Evolutionary conservation across 1,139 yeast genomes (phyloP).

Genomic region (Candida sp.): DNA sequence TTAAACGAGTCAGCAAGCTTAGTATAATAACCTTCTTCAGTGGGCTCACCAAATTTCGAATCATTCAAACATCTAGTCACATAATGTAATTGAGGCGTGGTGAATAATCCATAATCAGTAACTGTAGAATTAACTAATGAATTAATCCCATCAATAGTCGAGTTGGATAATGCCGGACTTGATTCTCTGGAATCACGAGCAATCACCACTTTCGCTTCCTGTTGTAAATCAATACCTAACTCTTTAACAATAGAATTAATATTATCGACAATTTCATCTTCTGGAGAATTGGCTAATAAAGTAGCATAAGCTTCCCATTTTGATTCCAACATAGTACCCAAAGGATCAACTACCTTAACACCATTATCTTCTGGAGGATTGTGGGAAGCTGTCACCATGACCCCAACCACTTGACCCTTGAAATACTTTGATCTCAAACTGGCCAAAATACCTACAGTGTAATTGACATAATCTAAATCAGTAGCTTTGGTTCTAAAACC

Average conservation of each 20-base stretch:
- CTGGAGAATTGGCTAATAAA: slow-evolving; percentile 67
- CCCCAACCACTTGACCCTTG: slow-evolving; percentile 70
- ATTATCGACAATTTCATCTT: slow-evolving; percentile 23
- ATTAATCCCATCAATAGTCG: slow-evolving; percentile 68
- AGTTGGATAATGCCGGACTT: slow-evolving; percentile 60
- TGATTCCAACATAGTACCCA: slow-evolving; percentile 87
- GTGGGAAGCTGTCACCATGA: slow-evolving; percentile 97
- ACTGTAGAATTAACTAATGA: slow-evolving; percentile 42
- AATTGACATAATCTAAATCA: slow-evolving; percentile 77
- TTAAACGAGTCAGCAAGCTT: slow-evolving; percentile 50
- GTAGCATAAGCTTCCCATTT: slow-evolving; percentile 88
- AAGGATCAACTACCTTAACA: slow-evolving; percentile 92
- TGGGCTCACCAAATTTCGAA: slow-evolving; percentile 55
- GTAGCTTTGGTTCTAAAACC: slow-evolving; percentile 85
- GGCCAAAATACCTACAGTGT: slow-evolving; percentile 81
- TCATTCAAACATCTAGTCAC: slow-evolving; percentile 73
- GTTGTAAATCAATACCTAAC: slow-evolving; percentile 35
- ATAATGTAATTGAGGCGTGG: slow-evolving; percentile 96
- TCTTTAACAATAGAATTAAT: slow-evolving; percentile 26
- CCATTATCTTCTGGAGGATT: slow-evolving; percentile 96
- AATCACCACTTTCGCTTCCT: slow-evolving; percentile 42
- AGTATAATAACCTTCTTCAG: slow-evolving; percentile 68
- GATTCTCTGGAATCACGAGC: slow-evolving; percentile 79
- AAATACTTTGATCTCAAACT: slow-evolving; percentile 72
- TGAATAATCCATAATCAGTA: slow-evolving; percentile 65